Percentiles rank a stretch among this genome's conserved stretches.
Conservation (phyloP, 2,329 filamentous ascomycete genomes). For the Conoideocrella luteorostrata region DNA sequence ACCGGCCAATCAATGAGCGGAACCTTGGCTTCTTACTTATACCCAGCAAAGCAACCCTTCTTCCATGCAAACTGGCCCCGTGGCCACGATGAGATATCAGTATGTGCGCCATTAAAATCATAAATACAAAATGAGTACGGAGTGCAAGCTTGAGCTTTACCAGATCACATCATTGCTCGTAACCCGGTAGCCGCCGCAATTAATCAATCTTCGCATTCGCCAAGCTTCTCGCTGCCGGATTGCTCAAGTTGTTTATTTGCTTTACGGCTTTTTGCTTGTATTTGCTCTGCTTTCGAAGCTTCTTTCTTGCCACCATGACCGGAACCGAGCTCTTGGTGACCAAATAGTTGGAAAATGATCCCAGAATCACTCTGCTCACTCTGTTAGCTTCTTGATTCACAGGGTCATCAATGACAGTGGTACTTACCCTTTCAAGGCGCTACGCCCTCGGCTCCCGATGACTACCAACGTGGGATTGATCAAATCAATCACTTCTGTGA, state of each 20-base stretch:
- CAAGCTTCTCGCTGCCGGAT: conserved; percentile 59
- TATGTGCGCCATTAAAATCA: no score
- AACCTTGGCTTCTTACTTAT: no score
- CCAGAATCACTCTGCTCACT: conserved; percentile 69
- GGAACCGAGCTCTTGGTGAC: conserved; percentile 95
- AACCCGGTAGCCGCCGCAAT: no score
- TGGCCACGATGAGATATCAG: no score
- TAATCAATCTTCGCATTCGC: conserved; percentile 71
- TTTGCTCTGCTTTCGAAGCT: conserved; percentile 79
- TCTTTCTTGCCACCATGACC: conserved; percentile 95
- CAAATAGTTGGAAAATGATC: conserved; percentile 95
- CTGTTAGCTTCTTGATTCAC: conserved; percentile 23
- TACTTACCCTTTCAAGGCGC: conserved; percentile 83
- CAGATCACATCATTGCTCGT: background rate
- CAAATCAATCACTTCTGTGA: conserved; percentile 94
- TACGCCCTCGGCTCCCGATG: conserved; percentile 83
- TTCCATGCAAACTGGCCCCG: no score
- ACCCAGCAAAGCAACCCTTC: no score
- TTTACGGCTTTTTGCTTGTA: conserved; percentile 62
- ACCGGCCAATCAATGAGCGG: no score
- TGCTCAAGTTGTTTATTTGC: conserved; percentile 75
- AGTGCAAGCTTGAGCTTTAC: no score
- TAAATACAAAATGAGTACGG: no score
- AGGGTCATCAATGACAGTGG: background rate
- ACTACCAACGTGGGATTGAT: conserved; percentile 89